Evolutionary conservation across 202 grass and related monocot species (phyloP).

Genomic region (Hordeum pubiflorum): DNA sequence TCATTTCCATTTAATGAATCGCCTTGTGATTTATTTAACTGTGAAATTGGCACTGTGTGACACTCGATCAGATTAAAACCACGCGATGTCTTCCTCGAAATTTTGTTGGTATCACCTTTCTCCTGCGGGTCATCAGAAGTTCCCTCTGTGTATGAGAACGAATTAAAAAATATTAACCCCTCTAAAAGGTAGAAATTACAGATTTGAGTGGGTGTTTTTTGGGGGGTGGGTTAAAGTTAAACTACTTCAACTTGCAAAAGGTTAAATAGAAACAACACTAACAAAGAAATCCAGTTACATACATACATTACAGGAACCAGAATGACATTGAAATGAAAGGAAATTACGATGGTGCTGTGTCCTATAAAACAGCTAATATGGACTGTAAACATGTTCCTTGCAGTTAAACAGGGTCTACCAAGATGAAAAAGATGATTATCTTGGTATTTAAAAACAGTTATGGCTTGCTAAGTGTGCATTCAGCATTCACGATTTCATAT

Average conservation of each 20-base stretch:
- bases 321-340: not conserved
- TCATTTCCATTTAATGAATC: constrained; percentile 26
- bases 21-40: constrained; percentile 22
- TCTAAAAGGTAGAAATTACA: not conserved
- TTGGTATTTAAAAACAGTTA: not conserved
- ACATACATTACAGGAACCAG: not conserved
- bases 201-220: not conserved
- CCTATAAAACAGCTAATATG: not conserved
- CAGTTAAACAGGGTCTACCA: not conserved
- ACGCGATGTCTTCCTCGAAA: constrained; percentile 61
- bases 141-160: constrained; percentile 21
- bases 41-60: constrained; percentile 31
- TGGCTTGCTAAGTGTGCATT: not conserved
- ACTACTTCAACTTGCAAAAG: not conserved
- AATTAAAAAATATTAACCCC: not conserved
- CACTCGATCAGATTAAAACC: constrained; percentile 79
- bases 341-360: not conserved
- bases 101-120: constrained; percentile 28
- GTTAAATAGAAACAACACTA: not conserved
- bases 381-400: not conserved
- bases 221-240: not conserved
- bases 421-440: not conserved
- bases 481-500: not conserved
- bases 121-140: constrained; percentile 22
- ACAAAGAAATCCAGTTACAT: not conserved